Evolutionary conservation across 352 stramenopile genomes (phyloP).

Genomic region (Pythium oligandrum): DNA sequence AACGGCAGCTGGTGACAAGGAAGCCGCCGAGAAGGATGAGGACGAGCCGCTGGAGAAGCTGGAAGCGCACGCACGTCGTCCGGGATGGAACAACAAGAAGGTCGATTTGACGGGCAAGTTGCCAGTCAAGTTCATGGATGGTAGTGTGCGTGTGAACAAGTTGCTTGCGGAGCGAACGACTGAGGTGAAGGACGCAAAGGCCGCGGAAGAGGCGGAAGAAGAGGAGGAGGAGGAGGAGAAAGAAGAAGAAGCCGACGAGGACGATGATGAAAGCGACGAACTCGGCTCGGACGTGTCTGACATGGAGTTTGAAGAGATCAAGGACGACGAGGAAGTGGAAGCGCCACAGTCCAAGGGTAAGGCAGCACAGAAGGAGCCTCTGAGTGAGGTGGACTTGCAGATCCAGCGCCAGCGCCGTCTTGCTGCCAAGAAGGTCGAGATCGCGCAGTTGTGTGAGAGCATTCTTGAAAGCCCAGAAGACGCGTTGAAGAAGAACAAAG

Average conservation of each 20-base stretch:
- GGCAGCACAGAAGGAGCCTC: slow-evolving; percentile 5
- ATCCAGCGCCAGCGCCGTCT: slow-evolving; percentile 65
- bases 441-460: slow-evolving; percentile 85
- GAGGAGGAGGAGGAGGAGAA: slow-evolving; percentile 27
- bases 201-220: slow-evolving; percentile 13
- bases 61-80: slow-evolving; percentile 60
- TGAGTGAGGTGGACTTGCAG: slow-evolving; percentile 54
- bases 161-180: slow-evolving; percentile 39
- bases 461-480: slow-evolving; percentile 86
- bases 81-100: slow-evolving; percentile 50
- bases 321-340: slow-evolving; percentile 17
- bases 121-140: slow-evolving; percentile 85
- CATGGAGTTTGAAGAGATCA: slow-evolving; percentile 80
- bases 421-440: slow-evolving; percentile 82
- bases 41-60: slow-evolving; percentile 74
- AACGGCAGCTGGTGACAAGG: slow-evolving; percentile 11
- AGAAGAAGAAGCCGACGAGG: slow-evolving; percentile 30
- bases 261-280: slow-evolving; percentile 36
- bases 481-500: slow-evolving; percentile 84
- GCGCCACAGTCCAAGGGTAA: slow-evolving; percentile 4
- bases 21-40: slow-evolving; percentile 18
- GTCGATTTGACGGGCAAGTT: slow-evolving; percentile 66
- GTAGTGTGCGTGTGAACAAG: slow-evolving; percentile 73
- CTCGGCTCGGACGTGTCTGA: slow-evolving; percentile 68
- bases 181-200: slow-evolving; percentile 12